Conservation (phyloP, 169 alveolate genomes). For the Eimeria tenella region DNA sequence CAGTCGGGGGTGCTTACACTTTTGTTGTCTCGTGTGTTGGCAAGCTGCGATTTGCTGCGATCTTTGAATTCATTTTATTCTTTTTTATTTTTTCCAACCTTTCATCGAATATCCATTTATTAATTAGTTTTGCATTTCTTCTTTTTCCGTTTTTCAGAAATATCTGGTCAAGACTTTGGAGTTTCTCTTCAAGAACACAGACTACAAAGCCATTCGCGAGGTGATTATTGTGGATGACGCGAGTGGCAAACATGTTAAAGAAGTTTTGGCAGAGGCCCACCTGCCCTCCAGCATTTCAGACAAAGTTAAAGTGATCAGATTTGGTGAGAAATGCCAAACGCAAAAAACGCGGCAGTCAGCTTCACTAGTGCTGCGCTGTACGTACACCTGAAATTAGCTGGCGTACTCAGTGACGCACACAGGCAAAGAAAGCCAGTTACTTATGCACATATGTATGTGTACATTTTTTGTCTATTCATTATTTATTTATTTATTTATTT, state of each 20-base stretch:
- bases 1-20: no score
- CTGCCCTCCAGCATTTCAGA: slow-evolving; percentile 78
- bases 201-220: slow-evolving; percentile 78
- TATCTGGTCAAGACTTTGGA: slow-evolving; percentile 79
- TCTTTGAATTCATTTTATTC: background rate
- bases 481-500: background rate
- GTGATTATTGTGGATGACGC: slow-evolving; percentile 85
- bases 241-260: slow-evolving; percentile 53
- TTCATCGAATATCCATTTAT: no score
- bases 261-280: slow-evolving; percentile 71
- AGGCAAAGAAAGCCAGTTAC: background rate
- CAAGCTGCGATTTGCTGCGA: no score
- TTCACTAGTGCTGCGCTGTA: background rate
- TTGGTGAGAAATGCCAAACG: slow-evolving; percentile 11
- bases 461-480: background rate
- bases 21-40: no score
- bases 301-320: slow-evolving; percentile 72
- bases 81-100: background rate
- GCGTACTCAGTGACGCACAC: background rate
- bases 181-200: slow-evolving; percentile 80
- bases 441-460: background rate
- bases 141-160: background rate
- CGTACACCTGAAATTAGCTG: background rate
- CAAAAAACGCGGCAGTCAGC: background rate
- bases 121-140: background rate